phyloP scores from a whole-genome alignment of 306 rosid species.

The Cotoneaster glaucophyllus region DNA sequence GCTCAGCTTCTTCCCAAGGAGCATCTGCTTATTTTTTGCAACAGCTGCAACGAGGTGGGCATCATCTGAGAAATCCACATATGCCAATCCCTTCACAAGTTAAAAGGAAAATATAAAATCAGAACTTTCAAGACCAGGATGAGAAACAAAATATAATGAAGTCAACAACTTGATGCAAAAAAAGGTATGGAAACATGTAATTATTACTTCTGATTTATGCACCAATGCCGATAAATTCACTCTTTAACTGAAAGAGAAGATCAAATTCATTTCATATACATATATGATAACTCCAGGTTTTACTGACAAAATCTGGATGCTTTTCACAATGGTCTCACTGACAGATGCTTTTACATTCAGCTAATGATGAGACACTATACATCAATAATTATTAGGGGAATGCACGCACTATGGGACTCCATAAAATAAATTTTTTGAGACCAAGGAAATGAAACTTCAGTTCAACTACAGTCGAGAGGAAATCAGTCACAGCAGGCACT shows the following conservation, averaged over 20 bases:
- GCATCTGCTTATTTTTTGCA: slow-evolving; percentile 53
- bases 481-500: no score
- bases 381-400: background rate
- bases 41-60: slow-evolving; percentile 75
- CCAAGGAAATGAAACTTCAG: no score
- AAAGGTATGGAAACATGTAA: background rate
- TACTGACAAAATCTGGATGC: background rate
- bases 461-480: no score
- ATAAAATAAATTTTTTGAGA: no score
- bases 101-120: background rate
- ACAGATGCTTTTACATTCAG: background rate
- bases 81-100: slow-evolving; percentile 74
- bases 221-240: background rate
- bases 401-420: no score
- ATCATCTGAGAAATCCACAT: slow-evolving; percentile 76
- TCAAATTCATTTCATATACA: background rate
- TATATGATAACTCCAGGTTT: background rate
- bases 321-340: background rate
- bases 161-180: background rate
- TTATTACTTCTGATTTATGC: background rate
- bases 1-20: slow-evolving; percentile 74
- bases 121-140: background rate
- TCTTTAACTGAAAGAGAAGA: background rate
- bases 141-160: background rate
- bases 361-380: no score